Base-by-base conservation (phyloP, 2,329 filamentous ascomycete species). In the Emericellopsis cladophorae region DNA sequence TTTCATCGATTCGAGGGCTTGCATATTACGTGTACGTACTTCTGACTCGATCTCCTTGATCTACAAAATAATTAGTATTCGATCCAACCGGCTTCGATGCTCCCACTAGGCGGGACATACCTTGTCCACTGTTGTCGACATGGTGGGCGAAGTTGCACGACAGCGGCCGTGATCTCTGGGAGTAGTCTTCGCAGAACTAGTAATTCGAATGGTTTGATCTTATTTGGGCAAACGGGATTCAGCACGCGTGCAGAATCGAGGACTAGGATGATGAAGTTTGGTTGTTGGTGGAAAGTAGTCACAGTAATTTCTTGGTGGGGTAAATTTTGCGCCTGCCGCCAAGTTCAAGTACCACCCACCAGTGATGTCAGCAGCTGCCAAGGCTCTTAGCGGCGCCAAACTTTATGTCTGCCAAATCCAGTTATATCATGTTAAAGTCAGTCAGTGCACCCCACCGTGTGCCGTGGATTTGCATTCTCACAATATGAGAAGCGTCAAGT, bases 41-140 rank as follows among this genome's bases (percentile, higher is more conserved):
- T 95, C 90, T 70, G 82, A 67, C 84, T 95, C 90, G 65, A 95
- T 85, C 56, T 90, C 85, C 66, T 94, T 95, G 74, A 96, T 95
- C 85, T 92, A 56, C 59, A 50, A 42, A 48, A 4, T 10, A 8
- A 9, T 35, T 9, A 35, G 32, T 21, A 15, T 35, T 9, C 3
- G 3, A 15, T 12, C 9, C 32, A 9, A 9, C 26, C 26, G 12
- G 26, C 4, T 29, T 9, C 8, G 8, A 12, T 4, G 32, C 3
- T 35, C 32, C 9, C n/a, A 9, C 3, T 4, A 9, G n/a, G 36
- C 10, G 18, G 35, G 36, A 55, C 74, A 51, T 59, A 85, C 87
- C 83, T 96, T 96, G 56, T 96, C 90, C 61, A 95, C 88, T 34
- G 90, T 96, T 46, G 90, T 96, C 74, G 90, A 74, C 92, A 96